Base-by-base conservation (phyloP, 495 filamentous ascomycete genomes). In the Podospora australis region DNA sequence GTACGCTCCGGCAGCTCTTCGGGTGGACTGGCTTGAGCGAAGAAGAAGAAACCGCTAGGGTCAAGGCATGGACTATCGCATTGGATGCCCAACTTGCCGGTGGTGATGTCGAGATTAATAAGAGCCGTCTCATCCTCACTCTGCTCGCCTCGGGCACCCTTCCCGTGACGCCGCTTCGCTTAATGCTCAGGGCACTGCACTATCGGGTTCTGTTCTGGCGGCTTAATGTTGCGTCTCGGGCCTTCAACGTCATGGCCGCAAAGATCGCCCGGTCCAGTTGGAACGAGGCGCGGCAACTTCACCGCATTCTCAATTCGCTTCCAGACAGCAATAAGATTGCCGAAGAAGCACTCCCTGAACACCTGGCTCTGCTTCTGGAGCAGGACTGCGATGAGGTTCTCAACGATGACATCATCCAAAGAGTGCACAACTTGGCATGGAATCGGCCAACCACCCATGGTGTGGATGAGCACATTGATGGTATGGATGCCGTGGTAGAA, bases 61-160 rank as follows among this genome's bases (percentile, higher is more conserved):
- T 94, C 52, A 95, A 94, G 68, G 89, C 90, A 0, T 97, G 91
- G 91, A 78, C 84, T 35, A 96, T 96, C 58, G 91, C 91, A 25
- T 78, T 96, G 40, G 91, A 97, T 67, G 90, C 91, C 46, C 91
- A 96, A 60, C 79, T 97, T 6, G 86, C 88, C n/a, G 91, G 91
- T 26, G 91, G 91, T 26, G 91, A 97, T 68, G 77, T 82, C 4
- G 87, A 95, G 60, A 84, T 97, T 55, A 94, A 82, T 69, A 89
- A 83, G 64, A 88, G 87, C 57, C 80, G 91, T 46, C 75, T 97
- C 22, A 80, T 88, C 0, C 77, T 97, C 26, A 95, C 91, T 1
- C 76, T 95, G 24, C 82, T 96, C 56, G 90, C 92, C 22, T 90
- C 88, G 10, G 86, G 86, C 22, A 96, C 91, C 4, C 71, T 96